Evolutionary conservation across 2,329 filamentous ascomycete species (phyloP).

Genomic region (Lizonia empirigonia): DNA sequence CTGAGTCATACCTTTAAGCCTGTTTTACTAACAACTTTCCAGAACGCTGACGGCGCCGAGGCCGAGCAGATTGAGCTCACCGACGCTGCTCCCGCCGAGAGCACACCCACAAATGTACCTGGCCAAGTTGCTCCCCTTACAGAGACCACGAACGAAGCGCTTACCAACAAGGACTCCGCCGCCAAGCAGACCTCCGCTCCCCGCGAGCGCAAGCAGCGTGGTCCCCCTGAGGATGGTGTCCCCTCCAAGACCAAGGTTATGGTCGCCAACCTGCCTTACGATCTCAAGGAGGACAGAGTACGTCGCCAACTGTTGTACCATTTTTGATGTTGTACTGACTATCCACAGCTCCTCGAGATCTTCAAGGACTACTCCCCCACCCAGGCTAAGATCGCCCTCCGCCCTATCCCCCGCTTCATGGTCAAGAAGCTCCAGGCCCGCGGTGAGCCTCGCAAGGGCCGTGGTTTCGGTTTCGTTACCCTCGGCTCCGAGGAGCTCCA

Average conservation of each 20-base stretch:
- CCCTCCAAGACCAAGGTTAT: constrained; percentile 99
- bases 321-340: constrained; percentile 17
- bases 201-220: constrained; percentile 76
- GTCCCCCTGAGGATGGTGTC: constrained; percentile 94
- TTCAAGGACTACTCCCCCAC: constrained; percentile 90
- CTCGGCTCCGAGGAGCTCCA: constrained; percentile 94
- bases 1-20: not conserved
- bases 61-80: constrained; percentile 55
- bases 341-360: constrained; percentile 86
- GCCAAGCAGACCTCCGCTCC: constrained; percentile 55
- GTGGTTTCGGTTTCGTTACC: constrained; percentile 98
- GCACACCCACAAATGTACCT: constrained; percentile 57
- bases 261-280: constrained; percentile 98
- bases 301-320: constrained; percentile 31
- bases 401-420: constrained; percentile 99
- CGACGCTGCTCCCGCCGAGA: constrained; percentile 52
- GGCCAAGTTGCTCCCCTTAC: constrained; percentile 57
- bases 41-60: constrained; percentile 54
- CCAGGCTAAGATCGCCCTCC: constrained; percentile 97
- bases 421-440: constrained; percentile 99
- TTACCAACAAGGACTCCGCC: constrained; percentile 57
- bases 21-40: not conserved
- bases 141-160: constrained; percentile 59
- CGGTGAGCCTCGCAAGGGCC: constrained; percentile 97
- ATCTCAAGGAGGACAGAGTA: constrained; percentile 97